Conservation (phyloP, 1,139 yeast genomes). For the Scheffersomyces quercinus region DNA sequence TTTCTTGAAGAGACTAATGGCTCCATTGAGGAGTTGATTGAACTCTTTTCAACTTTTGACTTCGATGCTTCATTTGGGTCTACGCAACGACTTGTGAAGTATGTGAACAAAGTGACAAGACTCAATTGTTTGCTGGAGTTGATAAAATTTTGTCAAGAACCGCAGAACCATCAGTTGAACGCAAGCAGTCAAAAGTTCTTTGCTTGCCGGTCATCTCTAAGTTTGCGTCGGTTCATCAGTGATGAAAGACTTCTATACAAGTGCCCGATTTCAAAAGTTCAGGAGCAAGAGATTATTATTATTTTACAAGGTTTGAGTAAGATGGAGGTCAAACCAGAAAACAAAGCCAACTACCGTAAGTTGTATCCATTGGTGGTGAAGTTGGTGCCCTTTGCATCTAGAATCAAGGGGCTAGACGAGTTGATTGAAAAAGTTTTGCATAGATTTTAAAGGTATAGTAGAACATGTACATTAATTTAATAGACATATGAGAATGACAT, state of each 20-base stretch:
- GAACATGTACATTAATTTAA: no score
- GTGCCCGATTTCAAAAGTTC: slow-evolving; percentile 39
- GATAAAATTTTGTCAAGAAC: slow-evolving; percentile 23
- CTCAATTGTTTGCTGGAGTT: slow-evolving; percentile 34
- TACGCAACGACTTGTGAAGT: slow-evolving; percentile 26
- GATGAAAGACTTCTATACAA: slow-evolving; percentile 30
- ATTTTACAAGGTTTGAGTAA: slow-evolving; percentile 27
- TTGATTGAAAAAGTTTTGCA: slow-evolving; percentile 5
- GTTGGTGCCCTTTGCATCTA: slow-evolving; percentile 24
- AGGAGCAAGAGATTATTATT: slow-evolving; percentile 31
- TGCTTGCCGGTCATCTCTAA: slow-evolving; percentile 31
- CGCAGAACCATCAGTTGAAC: slow-evolving; percentile 16
- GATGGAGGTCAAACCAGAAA: slow-evolving; percentile 7
- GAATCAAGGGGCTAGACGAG: slow-evolving; percentile 18
- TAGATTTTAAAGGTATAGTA: neutral
- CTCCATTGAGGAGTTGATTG: slow-evolving; percentile 9
- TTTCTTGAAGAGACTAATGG: slow-evolving; percentile 4
- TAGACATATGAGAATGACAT: no score
- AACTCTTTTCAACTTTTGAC: slow-evolving; percentile 22
- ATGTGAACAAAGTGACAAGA: slow-evolving; percentile 27
- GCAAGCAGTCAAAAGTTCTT: slow-evolving; percentile 23
- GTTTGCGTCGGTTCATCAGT: slow-evolving; percentile 36
- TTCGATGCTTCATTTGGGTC: slow-evolving; percentile 35
- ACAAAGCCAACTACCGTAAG: slow-evolving; percentile 7
- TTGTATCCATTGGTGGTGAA: slow-evolving; percentile 25